phyloP scores from a whole-genome alignment of 2,329 filamentous ascomycete species.

The Diaporthe sp. region DNA sequence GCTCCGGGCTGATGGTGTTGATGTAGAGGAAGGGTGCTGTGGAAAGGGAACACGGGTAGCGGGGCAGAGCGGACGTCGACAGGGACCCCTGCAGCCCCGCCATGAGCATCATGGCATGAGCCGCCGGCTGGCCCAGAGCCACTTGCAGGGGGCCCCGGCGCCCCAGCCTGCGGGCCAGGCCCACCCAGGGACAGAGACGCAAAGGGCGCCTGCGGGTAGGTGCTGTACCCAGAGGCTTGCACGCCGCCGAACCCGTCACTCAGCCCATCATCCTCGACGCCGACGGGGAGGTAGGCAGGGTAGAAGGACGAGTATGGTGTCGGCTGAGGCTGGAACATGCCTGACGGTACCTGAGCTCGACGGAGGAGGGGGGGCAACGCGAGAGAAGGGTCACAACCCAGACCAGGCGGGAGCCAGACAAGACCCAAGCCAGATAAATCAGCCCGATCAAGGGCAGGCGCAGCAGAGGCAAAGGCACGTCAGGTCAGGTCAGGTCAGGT shows the following conservation, averaged over 20 bases:
- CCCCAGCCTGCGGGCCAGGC: constrained; percentile 27
- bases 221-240: constrained; percentile 39
- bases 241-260: constrained; percentile 37
- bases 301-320: constrained; percentile 58
- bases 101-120: constrained; percentile 22
- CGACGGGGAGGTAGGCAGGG: constrained; percentile 6
- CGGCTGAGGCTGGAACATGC: constrained; percentile 69
- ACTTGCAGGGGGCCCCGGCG: constrained; percentile 18
- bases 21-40: constrained; percentile 31
- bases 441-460: constrained; percentile 11
- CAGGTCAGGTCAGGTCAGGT: too few species aligned
- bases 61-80: constrained; percentile 26
- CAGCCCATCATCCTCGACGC: constrained; percentile 58
- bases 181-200: constrained; percentile 16
- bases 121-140: constrained; percentile 23
- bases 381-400: background rate
- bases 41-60: constrained; percentile 34
- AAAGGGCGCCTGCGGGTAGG: constrained; percentile 41
- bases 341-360: constrained; percentile 40
- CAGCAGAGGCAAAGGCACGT: background rate
- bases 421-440: background rate
- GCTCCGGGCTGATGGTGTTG: constrained; percentile 33
- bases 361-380: background rate
- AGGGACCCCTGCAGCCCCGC: constrained; percentile 35
- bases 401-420: background rate